Conservation (phyloP, 2,329 filamentous ascomycete genomes). For the Aspergillus novofumigatus region DNA sequence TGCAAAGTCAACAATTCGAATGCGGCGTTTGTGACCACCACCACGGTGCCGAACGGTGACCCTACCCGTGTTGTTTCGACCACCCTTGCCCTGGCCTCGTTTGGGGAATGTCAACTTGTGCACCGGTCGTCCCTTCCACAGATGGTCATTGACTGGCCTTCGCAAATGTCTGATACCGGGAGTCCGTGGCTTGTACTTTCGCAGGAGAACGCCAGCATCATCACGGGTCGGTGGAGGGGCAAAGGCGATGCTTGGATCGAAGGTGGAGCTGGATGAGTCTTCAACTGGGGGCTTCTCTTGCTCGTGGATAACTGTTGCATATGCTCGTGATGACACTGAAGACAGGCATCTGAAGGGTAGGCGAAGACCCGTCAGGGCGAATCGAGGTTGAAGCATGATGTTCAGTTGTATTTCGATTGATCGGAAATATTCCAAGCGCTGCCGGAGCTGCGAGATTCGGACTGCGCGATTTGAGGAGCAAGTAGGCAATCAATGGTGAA, state of each 20-base stretch:
- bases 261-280: conserved; percentile 33
- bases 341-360: conserved; percentile 46
- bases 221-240: conserved; percentile 44
- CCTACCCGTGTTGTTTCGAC: conserved; percentile 79
- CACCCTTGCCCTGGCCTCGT: conserved; percentile 88
- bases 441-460: not conserved
- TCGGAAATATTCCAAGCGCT: not conserved
- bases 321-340: conserved; percentile 46
- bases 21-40: conserved; percentile 86
- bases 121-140: conserved; percentile 89
- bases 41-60: conserved; percentile 89
- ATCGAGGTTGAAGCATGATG: conserved; percentile 63
- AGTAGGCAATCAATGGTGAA: conserved; percentile 6
- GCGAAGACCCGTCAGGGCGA: conserved; percentile 52
- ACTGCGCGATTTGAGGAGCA: not conserved
- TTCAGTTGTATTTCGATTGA: not conserved
- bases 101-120: conserved; percentile 83
- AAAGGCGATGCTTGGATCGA: conserved; percentile 37
- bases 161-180: conserved; percentile 88
- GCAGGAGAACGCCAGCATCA: conserved; percentile 50
- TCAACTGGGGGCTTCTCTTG: conserved; percentile 23
- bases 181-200: conserved; percentile 89
- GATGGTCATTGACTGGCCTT: conserved; percentile 89
- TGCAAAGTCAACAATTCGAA: conserved; percentile 85
- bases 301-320: conserved; percentile 47